Evolutionary conservation across 2,329 filamentous ascomycete genomes (phyloP), one percentile per base, ranked within the genome.

Genomic region (Paraphoma sp.): DNA sequence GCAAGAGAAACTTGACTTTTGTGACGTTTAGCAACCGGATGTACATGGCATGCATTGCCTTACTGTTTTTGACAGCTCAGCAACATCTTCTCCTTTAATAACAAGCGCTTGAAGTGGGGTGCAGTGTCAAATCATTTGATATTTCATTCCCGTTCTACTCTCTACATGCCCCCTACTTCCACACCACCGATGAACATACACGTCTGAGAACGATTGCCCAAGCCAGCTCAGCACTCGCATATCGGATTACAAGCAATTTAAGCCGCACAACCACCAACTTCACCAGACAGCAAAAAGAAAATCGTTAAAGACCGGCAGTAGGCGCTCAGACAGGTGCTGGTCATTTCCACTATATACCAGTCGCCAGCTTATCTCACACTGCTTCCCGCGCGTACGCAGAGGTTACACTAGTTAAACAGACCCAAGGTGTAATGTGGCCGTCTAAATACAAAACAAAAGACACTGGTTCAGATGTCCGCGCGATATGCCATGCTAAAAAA

Each of bases 401-500:
- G 46, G 23, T 23, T 23, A n/a, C 31, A 49, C 28, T 33, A 49
- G 18, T 43, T 38, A 38, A 30, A 23, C 33, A 36, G 33, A 10
- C 10, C 33, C 33, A 10, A 7, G 33, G 14, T 36, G 10, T 10
- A 36, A 10, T 10, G 9, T 36, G 33, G 45, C 46, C 16, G 46
- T 51, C 48, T 51, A 51, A 40, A 38, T 45, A 38, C 41, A 45
- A 45, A 29, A 44, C 48, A 51, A 41, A 18, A 5, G 33, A 38
- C 10, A 23, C 23, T 3, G 33, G 3, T 36, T 36, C 33, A 36
- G 33, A 36, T 42, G 8, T 8, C 40, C 40, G n/a, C 28, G 36
- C 18, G 23, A 30, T 12, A 54, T 55, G 42, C 46, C 47, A 44
- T 48, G 45, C 53, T 44, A 40, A 50, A 51, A 50, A 51, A 56